phyloP scores from a whole-genome alignment of 2,329 filamentous ascomycete species.

The Neospermospora avenae region DNA sequence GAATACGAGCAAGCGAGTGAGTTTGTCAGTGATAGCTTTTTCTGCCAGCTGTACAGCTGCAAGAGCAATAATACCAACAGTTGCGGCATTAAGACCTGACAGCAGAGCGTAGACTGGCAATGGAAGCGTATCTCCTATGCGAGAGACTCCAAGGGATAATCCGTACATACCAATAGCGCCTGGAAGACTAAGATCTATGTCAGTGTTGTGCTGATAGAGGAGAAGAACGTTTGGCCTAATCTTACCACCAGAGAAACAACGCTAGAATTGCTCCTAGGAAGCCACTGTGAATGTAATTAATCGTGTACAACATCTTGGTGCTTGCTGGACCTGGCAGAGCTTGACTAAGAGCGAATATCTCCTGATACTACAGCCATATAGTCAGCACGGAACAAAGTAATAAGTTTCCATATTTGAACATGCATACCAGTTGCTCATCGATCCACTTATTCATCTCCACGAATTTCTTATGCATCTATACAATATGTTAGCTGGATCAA shows the following conservation, averaged over 20 bases:
- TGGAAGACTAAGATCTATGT: slow-evolving; percentile 48
- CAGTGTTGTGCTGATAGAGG: background rate
- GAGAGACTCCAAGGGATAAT: slow-evolving; percentile 62
- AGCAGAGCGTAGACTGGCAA: slow-evolving; percentile 64
- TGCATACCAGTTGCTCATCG: slow-evolving; percentile 18
- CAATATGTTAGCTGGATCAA: background rate
- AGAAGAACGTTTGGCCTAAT: background rate
- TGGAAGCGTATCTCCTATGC: slow-evolving; percentile 57
- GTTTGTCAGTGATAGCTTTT: slow-evolving; percentile 63
- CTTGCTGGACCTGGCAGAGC: slow-evolving; percentile 64
- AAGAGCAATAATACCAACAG: slow-evolving; percentile 68
- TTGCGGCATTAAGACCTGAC: slow-evolving; percentile 68
- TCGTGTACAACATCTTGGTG: slow-evolving; percentile 70
- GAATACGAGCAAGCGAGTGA: slow-evolving; percentile 63
- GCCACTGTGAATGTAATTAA: slow-evolving; percentile 63
- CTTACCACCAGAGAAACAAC: slow-evolving; percentile 16
- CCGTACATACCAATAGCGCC: slow-evolving; percentile 70
- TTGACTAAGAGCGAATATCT: slow-evolving; percentile 69
- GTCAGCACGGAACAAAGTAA: too few relatives aligned
- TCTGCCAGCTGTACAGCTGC: slow-evolving; percentile 65
- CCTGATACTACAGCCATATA: slow-evolving; percentile 55
- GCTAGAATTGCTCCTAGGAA: slow-evolving; percentile 51
- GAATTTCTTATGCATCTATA: background rate
- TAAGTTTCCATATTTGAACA: background rate
- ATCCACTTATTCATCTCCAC: slow-evolving; percentile 14